Percentiles rank a stretch among this genome's conserved stretches.
These are phyloP conservation scores for Solanum lycopersicoides DNA, from an alignment of 257 asterid genomes.

Conservation along the genomic window DNA sequence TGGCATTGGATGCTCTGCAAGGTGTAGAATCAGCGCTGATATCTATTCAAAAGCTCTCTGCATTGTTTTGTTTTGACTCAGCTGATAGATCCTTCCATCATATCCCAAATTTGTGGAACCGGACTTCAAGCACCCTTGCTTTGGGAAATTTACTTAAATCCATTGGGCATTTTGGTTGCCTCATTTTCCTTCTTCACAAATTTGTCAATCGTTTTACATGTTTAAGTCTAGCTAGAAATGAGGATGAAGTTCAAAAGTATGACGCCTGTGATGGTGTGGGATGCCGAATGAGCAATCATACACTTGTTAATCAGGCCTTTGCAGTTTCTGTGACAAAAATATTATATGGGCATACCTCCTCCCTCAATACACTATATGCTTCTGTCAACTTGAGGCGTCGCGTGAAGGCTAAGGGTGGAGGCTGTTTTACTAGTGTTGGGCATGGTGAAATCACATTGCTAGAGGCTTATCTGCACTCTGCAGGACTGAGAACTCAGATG, in stretches of 20 bases:
- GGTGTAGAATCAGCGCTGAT: constrained; percentile 78
- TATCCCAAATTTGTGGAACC: constrained; percentile 67
- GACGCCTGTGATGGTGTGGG: constrained; percentile 20
- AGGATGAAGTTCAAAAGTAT: constrained; percentile 10
- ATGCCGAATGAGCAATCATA: constrained; percentile 8
- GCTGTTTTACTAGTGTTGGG: constrained; percentile 70
- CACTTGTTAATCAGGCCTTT: constrained; percentile 88
- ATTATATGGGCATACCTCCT: constrained; percentile 63
- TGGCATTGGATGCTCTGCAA: constrained; percentile 82
- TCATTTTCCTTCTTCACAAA: constrained; percentile 53
- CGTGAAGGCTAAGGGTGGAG: constrained; percentile 38
- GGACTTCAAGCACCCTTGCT: constrained; percentile 70
- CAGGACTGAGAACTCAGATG: constrained; percentile 68
- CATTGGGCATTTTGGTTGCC: constrained; percentile 76
- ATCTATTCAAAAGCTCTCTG: constrained; percentile 52
- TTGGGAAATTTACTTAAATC: constrained; percentile 72
- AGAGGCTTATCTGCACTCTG: constrained; percentile 82
- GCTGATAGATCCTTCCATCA: constrained; percentile 79
- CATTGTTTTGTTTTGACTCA: constrained; percentile 48
- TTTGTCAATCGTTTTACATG: constrained; percentile 52
- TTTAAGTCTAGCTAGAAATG: constrained; percentile 27
- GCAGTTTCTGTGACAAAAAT: constrained; percentile 78
- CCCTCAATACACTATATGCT: constrained; percentile 67
- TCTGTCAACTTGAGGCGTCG: constrained; percentile 64
- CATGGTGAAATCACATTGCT: constrained; percentile 68